Conservation (phyloP, 352 stramenopile species). For the Phytophthora nicotianae region DNA sequence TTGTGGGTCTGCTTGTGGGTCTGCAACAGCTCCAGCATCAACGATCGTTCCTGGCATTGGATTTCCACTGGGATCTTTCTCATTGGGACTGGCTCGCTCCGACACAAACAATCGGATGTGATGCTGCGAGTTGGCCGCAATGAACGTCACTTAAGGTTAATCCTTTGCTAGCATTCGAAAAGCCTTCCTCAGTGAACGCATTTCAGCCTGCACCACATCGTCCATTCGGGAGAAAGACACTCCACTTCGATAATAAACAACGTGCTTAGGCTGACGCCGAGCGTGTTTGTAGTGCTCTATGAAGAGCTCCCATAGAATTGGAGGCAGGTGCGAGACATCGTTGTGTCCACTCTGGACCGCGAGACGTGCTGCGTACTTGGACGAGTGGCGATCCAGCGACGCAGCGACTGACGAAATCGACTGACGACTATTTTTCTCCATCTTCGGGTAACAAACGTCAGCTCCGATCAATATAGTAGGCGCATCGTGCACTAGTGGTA, state of each 20-base stretch:
- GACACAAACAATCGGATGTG: constrained; percentile 60
- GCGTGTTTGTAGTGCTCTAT: constrained; percentile 54
- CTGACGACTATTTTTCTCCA: constrained; percentile 31
- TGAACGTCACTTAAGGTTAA: constrained; percentile 75
- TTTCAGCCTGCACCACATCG: background rate
- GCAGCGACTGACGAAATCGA: constrained; percentile 62
- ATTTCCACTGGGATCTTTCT: constrained; percentile 32
- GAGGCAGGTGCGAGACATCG: constrained; percentile 45
- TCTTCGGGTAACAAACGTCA: constrained; percentile 53
- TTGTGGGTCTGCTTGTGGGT: constrained; percentile 57
- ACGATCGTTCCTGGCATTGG: constrained; percentile 56
- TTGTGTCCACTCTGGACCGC: constrained; percentile 29
- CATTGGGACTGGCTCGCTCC: constrained; percentile 8
- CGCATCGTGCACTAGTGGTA: constrained; percentile 29
- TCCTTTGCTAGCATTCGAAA: constrained; percentile 53
- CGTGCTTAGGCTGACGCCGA: background rate
- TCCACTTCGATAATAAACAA: background rate
- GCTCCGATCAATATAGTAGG: constrained; percentile 69
- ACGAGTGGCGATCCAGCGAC: constrained; percentile 55
- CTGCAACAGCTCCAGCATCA: constrained; percentile 43
- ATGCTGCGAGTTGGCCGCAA: constrained; percentile 62
- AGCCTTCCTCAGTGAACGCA: constrained; percentile 43
- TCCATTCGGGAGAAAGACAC: background rate
- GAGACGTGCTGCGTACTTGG: constrained; percentile 51
- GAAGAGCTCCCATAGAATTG: constrained; percentile 61